These are phyloP conservation scores for Daedaleopsis nitida DNA, from an alignment of 768 basidiomycete genomes.

Conservation along the genomic window DNA sequence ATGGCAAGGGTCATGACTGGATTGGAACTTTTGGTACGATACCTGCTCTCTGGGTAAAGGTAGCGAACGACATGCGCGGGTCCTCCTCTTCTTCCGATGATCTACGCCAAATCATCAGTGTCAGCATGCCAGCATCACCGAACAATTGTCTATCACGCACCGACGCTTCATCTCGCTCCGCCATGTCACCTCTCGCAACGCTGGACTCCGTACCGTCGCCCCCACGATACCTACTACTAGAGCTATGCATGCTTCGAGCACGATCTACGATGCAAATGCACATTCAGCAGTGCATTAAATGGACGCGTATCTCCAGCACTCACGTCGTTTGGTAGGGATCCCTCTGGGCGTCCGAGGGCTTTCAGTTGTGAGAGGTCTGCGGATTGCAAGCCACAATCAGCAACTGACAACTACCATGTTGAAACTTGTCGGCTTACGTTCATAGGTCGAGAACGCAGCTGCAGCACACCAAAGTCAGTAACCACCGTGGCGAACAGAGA, in stretches of 20 bases:
- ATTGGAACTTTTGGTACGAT: conserved; percentile 12
- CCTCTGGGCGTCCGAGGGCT: conserved; percentile 72
- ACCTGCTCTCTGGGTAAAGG: conserved; percentile 28
- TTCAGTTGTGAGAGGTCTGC: conserved; percentile 78
- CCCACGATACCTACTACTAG: conserved; percentile 72
- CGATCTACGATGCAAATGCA: conserved; percentile 47
- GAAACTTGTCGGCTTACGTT: conserved; percentile 50
- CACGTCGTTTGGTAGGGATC: conserved; percentile 65
- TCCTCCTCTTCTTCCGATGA: conserved; percentile 27
- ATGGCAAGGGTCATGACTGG: conserved; percentile 4
- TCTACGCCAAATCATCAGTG: conserved; percentile 4
- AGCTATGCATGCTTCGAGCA: conserved; percentile 64
- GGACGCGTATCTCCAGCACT: conserved; percentile 18
- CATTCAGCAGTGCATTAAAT: not conserved
- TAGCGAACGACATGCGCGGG: conserved; percentile 26
- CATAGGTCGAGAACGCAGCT: conserved; percentile 84
- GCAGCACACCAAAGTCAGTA: not conserved
- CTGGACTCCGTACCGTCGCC: conserved; percentile 67
- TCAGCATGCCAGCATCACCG: not conserved
- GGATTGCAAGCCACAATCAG: conserved; percentile 6
- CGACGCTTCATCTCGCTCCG: conserved; percentile 85
- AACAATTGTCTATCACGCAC: conserved; percentile 42
- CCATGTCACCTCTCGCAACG: conserved; percentile 84
- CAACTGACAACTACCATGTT: not conserved
- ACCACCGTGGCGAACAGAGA: conserved; percentile 1